Percentiles rank a stretch among this genome's conserved stretches.
phyloP scores from a whole-genome alignment of 495 filamentous ascomycete species.

The Daldinia vernicosa region DNA sequence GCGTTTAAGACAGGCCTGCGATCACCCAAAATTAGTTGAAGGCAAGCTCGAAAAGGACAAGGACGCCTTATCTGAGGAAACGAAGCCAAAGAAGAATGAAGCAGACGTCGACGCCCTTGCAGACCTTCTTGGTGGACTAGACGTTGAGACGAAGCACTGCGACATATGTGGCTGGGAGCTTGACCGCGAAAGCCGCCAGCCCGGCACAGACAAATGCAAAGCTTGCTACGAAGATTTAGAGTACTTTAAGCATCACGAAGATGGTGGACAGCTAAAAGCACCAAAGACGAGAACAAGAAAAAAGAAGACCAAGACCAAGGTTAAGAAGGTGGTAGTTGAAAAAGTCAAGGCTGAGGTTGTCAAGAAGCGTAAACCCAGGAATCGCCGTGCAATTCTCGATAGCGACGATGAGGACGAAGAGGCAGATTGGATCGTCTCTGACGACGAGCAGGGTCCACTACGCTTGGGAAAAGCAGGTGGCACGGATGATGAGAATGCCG shows the following conservation, averaged over 20 bases:
- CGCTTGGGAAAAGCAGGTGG: constrained; percentile 81
- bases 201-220: constrained; percentile 64
- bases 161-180: constrained; percentile 86
- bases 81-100: constrained; percentile 61
- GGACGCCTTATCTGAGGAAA: constrained; percentile 77
- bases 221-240: constrained; percentile 76
- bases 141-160: constrained; percentile 82
- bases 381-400: constrained; percentile 65
- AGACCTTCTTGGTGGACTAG: constrained; percentile 83
- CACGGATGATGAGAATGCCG: constrained; percentile 83
- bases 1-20: constrained; percentile 90
- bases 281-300: constrained; percentile 41
- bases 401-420: constrained; percentile 76
- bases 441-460: constrained; percentile 63
- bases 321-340: constrained; percentile 58
- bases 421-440: constrained; percentile 78
- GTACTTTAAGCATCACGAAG: constrained; percentile 51
- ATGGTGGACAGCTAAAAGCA: constrained; percentile 44
- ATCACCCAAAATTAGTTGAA: constrained; percentile 88
- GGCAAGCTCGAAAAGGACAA: constrained; percentile 85
- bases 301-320: constrained; percentile 55
- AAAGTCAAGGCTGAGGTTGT: constrained; percentile 53
- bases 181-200: constrained; percentile 63
- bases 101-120: constrained; percentile 79
- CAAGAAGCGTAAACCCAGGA: constrained; percentile 57